Evolutionary conservation across 2,329 filamentous ascomycete species (phyloP), one percentile per base, ranked within the genome.

Genomic region (Colletotrichum ledebouriae): DNA sequence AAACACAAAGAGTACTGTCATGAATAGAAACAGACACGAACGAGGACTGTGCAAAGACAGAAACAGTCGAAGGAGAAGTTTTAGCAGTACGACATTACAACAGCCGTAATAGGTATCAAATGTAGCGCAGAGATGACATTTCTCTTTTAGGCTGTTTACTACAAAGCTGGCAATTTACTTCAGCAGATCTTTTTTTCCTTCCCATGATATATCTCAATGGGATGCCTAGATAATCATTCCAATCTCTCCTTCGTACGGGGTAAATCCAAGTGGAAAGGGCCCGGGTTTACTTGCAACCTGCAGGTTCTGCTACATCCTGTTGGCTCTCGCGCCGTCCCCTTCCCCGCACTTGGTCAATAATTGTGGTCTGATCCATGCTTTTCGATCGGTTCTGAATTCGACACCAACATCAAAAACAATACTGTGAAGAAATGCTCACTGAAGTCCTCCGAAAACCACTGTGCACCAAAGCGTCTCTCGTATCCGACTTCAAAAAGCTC

Each of bases 391-490:
- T 13, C 29, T 53, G 29, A 29, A 29, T 9, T 29, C 29, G 9
- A 29, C 1, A 29, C 49, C 17, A 6, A 33, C 10, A 13, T 53
- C 34, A 15, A 53, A 37, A 15, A 1, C n/a, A 33, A 34, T 53
- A 13, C 49, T n/a, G 10, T 34, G 25, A 53, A 41, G 52, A n/a
- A 22, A 55, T 57, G 53, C 20, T 57, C 20, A 37, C 37, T 15
- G 37, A 57, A 42, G 15, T 57, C 37, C 22, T 42, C 7, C 20
- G 39, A 42, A 50, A 25, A 25, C 42, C 64, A 11, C 22, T 63
- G 17, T 63, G 64, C 52, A 69, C 66, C 25, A 49, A 29, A 25
- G n/a, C 22, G 22, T 62, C 20, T 47, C 58, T 67, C n/a, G 12
- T 33, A 7, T 25, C 15, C 2, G 52, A 63, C 20, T 50, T 63